Conservation (phyloP, 139 green algal genomes). For the Asterochloris erici region DNA sequence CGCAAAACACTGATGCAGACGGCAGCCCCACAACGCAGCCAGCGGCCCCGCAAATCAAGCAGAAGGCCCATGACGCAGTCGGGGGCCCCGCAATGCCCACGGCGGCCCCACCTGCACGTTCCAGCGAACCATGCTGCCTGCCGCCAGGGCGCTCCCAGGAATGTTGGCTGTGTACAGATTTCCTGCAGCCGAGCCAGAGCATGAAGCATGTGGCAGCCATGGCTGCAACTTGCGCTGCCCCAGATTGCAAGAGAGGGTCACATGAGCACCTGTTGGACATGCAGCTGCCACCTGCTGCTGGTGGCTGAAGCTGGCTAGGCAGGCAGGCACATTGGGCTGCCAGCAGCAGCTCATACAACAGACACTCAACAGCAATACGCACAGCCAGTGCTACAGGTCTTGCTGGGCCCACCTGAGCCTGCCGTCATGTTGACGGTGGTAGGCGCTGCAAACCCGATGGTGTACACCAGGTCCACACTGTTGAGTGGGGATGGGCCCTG, state of each 20-base stretch:
- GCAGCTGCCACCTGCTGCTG: not conserved
- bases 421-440: not conserved
- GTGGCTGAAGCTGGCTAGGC: not conserved
- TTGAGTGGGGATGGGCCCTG: not conserved
- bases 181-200: not conserved
- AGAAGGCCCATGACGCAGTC: not conserved
- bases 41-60: not conserved
- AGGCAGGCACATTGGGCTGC: not conserved
- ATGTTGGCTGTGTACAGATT: slow-evolving; percentile 27
- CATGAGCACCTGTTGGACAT: not conserved
- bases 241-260: not conserved
- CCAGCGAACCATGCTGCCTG: slow-evolving; percentile 47
- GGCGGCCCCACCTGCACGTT: slow-evolving; percentile 21
- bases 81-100: not conserved
- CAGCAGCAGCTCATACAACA: slow-evolving; percentile 21
- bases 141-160: slow-evolving; percentile 23
- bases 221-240: not conserved
- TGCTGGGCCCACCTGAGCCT: not conserved
- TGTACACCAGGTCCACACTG: not conserved
- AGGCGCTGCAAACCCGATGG: not conserved
- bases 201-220: too few relatives aligned
- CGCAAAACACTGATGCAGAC: not conserved
- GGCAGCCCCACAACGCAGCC: not conserved
- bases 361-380: slow-evolving; percentile 1
- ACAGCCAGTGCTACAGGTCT: slow-evolving; percentile 19